Evolutionary conservation across 768 basidiomycete species (phyloP).

Genomic region (Calocera viscosa): DNA sequence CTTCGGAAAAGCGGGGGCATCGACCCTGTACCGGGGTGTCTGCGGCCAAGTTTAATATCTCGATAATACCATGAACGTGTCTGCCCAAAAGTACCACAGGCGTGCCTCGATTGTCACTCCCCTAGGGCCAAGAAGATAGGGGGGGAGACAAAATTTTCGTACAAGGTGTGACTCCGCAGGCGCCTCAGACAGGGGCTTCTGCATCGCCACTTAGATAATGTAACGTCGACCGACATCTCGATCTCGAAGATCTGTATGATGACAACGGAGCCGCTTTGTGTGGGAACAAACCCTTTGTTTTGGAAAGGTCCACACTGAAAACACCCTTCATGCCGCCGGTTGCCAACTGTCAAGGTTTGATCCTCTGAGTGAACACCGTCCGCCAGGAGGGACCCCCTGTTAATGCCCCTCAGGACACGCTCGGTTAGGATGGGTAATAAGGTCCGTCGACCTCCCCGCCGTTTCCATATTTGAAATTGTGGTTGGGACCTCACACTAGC

Average conservation of each 20-base stretch:
- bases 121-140: too few species aligned
- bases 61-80: too few species aligned
- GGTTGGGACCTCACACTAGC: neutral
- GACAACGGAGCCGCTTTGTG: constrained; percentile 1
- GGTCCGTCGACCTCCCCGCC: neutral
- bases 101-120: too few species aligned
- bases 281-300: neutral
- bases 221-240: neutral
- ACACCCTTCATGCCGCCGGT: neutral
- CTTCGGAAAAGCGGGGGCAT: too few species aligned
- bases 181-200: neutral
- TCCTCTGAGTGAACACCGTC: neutral
- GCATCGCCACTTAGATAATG: constrained; percentile 6
- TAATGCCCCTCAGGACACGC: neutral
- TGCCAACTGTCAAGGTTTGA: neutral
- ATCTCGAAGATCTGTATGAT: neutral
- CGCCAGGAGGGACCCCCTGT: neutral
- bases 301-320: neutral
- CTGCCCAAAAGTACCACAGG: too few species aligned
- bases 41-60: too few species aligned
- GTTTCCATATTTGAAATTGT: neutral
- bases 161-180: too few species aligned
- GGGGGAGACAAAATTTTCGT: too few species aligned
- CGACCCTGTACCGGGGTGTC: too few species aligned
- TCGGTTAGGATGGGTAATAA: neutral